Percentiles rank a stretch among this genome's conserved stretches.
Evolutionary conservation across 257 asterid genomes (phyloP).

Genomic region (Leonotis leonurus): DNA sequence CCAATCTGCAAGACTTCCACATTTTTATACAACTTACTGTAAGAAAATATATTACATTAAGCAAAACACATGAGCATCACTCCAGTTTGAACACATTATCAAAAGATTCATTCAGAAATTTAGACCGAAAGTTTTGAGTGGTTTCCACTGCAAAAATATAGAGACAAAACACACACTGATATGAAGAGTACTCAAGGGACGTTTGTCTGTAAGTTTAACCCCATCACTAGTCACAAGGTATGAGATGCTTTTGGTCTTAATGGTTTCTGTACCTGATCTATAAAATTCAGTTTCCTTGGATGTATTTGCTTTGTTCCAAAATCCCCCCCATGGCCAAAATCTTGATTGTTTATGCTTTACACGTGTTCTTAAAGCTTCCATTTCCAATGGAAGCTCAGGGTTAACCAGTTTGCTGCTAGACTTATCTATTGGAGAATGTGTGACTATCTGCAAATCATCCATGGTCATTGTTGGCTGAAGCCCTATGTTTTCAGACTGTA

Average conservation of each 20-base stretch:
- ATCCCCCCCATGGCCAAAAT: slow-evolving; percentile 19
- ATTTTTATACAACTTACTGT: background rate
- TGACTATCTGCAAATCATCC: background rate
- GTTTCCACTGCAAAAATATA: background rate
- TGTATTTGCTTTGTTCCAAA: slow-evolving; percentile 22
- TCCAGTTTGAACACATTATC: background rate
- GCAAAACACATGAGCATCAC: background rate
- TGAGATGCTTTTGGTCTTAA: background rate
- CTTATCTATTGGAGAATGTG: background rate
- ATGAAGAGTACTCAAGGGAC: too few relatives aligned
- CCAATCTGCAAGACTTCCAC: background rate
- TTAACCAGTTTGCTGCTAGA: background rate
- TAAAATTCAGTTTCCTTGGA: slow-evolving; percentile 12
- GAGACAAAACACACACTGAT: background rate
- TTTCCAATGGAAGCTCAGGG: background rate
- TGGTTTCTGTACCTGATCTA: slow-evolving; percentile 9
- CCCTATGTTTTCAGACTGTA: slow-evolving; percentile 1
- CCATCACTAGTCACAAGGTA: background rate
- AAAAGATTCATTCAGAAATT: background rate
- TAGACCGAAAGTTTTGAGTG: background rate
- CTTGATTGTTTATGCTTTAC: slow-evolving; percentile 11
- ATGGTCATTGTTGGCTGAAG: background rate
- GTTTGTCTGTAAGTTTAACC: too few relatives aligned
- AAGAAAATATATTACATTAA: background rate
- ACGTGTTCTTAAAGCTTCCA: slow-evolving; percentile 10